Conservation (phyloP, 2,329 filamentous ascomycete species). For the Capronia coronata region DNA sequence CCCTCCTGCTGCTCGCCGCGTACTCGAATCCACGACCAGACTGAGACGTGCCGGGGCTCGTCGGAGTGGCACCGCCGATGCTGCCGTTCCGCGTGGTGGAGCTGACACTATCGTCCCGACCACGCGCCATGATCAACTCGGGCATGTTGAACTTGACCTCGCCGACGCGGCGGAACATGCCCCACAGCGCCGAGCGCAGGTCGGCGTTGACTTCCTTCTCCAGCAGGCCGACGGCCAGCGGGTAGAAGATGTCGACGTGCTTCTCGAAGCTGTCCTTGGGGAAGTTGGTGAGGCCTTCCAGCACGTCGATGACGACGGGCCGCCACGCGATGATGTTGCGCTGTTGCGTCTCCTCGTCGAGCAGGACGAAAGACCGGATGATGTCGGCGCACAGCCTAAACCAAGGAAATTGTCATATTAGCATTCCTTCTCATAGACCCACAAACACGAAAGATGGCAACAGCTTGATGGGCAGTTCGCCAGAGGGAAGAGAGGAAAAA, state of each 20-base stretch:
- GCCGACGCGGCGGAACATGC: slow-evolving; percentile 72
- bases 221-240: slow-evolving; percentile 74
- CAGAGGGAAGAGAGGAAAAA: too few species aligned
- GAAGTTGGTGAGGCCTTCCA: slow-evolving; percentile 87
- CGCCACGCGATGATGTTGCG: slow-evolving; percentile 96
- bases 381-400: slow-evolving; percentile 80
- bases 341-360: slow-evolving; percentile 95
- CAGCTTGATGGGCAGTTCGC: too few species aligned
- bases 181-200: slow-evolving; percentile 68
- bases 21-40: slow-evolving; percentile 9
- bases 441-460: too few species aligned
- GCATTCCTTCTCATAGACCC: too few species aligned
- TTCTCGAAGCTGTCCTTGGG: slow-evolving; percentile 70
- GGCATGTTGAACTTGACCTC: slow-evolving; percentile 58
- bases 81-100: slow-evolving; percentile 20
- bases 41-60: slow-evolving; percentile 14
- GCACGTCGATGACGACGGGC: slow-evolving; percentile 90
- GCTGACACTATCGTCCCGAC: slow-evolving; percentile 23
- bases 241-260: slow-evolving; percentile 78
- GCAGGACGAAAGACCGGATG: slow-evolving; percentile 70
- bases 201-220: slow-evolving; percentile 74
- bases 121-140: slow-evolving; percentile 19
- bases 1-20: slow-evolving; percentile 10
- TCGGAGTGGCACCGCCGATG: slow-evolving; percentile 16
- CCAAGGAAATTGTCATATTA: slow-evolving; percentile 1